These are phyloP conservation scores for Oryza punctata DNA, from an alignment of 176 grass and related monocot genomes.

Conservation along the genomic window DNA sequence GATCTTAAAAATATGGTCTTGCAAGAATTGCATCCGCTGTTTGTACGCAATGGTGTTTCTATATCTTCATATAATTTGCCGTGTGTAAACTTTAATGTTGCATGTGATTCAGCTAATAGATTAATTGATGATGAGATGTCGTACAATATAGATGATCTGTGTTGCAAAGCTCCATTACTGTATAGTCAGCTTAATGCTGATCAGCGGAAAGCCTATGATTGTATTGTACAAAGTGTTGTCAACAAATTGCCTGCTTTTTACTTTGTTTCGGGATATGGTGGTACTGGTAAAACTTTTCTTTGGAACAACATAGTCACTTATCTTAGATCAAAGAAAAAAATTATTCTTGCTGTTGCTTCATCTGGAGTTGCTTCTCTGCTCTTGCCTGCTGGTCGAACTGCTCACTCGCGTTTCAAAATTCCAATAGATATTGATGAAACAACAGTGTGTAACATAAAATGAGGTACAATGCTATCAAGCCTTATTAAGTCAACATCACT, in stretches of 20 bases:
- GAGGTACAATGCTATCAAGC: neutral
- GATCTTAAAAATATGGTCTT: no score
- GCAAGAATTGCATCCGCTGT: no score
- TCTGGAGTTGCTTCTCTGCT: neutral
- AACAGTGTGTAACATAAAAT: neutral
- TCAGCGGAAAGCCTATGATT: neutral
- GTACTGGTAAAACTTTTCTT: constrained; percentile 15
- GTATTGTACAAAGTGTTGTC: neutral
- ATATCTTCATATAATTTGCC: no score
- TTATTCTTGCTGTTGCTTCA: neutral
- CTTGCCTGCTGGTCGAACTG: neutral
- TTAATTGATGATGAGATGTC: neutral
- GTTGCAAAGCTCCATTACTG: neutral
- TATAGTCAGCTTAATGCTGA: neutral
- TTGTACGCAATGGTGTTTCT: no score
- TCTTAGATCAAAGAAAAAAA: no score
- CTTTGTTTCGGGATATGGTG: constrained; percentile 27
- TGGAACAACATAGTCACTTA: no score
- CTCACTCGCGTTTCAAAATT: constrained; percentile 25
- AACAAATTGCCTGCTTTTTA: neutral
- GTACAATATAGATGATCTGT: neutral
- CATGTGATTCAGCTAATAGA: neutral
- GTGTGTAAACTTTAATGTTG: no score
- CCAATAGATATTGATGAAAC: neutral
- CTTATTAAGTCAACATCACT: no score